Base-by-base conservation (phyloP, 2,329 filamentous ascomycete genomes). In the Exophiala aquamarina region DNA sequence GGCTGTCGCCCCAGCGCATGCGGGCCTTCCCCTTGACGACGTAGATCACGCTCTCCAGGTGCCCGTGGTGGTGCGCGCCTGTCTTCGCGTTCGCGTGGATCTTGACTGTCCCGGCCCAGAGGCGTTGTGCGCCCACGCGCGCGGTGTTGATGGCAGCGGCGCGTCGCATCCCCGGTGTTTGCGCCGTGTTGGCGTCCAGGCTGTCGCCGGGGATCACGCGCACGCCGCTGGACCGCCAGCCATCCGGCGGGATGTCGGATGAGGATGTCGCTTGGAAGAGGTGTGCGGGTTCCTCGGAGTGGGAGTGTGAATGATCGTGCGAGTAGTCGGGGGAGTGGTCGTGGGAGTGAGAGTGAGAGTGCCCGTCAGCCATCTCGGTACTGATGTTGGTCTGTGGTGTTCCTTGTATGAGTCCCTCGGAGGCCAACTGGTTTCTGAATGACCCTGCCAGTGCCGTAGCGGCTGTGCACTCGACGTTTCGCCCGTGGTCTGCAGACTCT, bases 11-110 rank as follows among this genome's bases (percentile, higher is more conserved):
- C 70, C 70, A 73, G 6, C 70, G 64, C 70, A 74, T 73, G 4
- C 71, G 60, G 9, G 70, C 71, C 35, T 63, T 65, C 36, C 71
- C 71, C 52, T 70, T 70, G 20, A 74, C 53, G 9, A 73, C 65
- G 58, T 73, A 74, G 52, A 74, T 73, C 14, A 74, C 68, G 18
- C 63, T 67, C 56, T 74, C 70, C 28, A 74, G 60, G 49, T 72
- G 71, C 7, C 71, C 70, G 54, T 72, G 69, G 49, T 72, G 69
- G 49, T 71, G 70, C 1, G 69, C 70, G 1, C 70, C 70, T 15
- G 70, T 73, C 53, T 73, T 73, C 14, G 53, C 71, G 48, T 72
- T 64, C 1, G 70, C 55, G 49, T 70, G 65, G 51, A 72, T 72
- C 49, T 60, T 70, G 17, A 73, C 70, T 2, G 70, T 72, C 0